phyloP scores from a whole-genome alignment of 78 protist genomes.

The Chrysochromulina parva region DNA sequence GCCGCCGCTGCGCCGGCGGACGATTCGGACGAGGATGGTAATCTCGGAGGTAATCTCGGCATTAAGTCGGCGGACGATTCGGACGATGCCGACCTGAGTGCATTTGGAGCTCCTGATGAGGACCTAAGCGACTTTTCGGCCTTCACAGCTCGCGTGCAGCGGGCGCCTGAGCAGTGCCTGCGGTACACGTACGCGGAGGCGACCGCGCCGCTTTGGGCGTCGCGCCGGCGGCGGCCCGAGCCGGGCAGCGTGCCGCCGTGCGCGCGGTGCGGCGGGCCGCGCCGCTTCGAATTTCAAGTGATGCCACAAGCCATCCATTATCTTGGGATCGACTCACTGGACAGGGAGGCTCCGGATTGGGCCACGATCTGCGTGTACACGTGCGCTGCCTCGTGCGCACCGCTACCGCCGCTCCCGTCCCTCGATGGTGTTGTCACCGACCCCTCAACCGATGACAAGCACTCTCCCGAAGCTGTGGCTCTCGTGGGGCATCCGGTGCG shows the following conservation, averaged over 20 bases:
- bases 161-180: not conserved
- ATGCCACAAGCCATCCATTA: not conserved
- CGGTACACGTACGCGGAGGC: not conserved
- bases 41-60: not conserved
- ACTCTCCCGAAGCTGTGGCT: not conserved
- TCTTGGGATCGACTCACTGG: not conserved
- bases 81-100: not conserved
- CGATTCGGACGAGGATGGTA: not conserved
- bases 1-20: not conserved
- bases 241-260: not conserved
- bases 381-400: not conserved
- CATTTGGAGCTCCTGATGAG: not conserved
- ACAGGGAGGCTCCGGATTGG: not conserved
- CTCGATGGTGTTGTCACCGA: not conserved
- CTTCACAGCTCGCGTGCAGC: not conserved
- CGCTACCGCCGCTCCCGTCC: not conserved
- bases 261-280: not conserved
- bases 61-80: not conserved
- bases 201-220: not conserved
- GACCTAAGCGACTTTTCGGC: not conserved
- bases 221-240: not conserved
- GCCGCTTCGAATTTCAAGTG: slow-evolving; percentile 8
- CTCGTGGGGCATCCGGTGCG: not conserved
- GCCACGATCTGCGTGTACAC: slow-evolving; percentile 13
- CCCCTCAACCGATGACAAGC: not conserved